A percentile compares a stretch with the other conserved stretches of the same genome.
Evolutionary conservation across 2,329 filamentous ascomycete species (phyloP).

Genomic region (Cytospora paraplurivora): DNA sequence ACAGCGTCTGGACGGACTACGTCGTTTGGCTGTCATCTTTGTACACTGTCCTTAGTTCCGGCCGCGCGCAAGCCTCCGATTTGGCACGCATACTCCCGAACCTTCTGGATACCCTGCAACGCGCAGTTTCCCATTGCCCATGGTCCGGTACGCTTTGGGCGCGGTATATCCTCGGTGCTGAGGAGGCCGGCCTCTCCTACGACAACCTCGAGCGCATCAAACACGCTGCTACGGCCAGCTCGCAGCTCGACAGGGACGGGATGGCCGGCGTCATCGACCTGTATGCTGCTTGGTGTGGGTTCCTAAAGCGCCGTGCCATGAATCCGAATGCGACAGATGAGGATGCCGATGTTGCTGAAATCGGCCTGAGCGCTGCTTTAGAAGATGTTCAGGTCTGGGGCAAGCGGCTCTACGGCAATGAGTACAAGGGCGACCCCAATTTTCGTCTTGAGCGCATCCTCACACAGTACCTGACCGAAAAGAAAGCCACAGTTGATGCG

Average conservation of each 20-base stretch:
- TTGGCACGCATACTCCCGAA: constrained; percentile 44
- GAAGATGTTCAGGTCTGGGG: constrained; percentile 83
- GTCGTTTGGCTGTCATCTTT: constrained; percentile 69
- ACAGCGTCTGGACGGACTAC: constrained; percentile 81
- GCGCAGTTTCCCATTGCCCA: constrained; percentile 87
- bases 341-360: constrained; percentile 84
- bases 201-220: constrained; percentile 86
- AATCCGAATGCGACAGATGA: constrained; percentile 73
- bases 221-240: constrained; percentile 84
- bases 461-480: constrained; percentile 88
- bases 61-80: constrained; percentile 43
- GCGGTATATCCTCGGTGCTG: constrained; percentile 81
- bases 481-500: constrained; percentile 73
- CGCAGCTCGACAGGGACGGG: constrained; percentile 80
- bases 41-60: constrained; percentile 41
- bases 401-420: constrained; percentile 70
- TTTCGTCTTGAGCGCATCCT: constrained; percentile 90
- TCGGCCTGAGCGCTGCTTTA: constrained; percentile 81
- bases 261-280: constrained; percentile 89
- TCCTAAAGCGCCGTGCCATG: constrained; percentile 84
- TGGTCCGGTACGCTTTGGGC: constrained; percentile 93
- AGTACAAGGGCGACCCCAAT: constrained; percentile 82
- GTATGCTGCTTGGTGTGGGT: constrained; percentile 93
- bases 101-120: constrained; percentile 72
- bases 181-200: constrained; percentile 75